A percentile compares a stretch with the other conserved stretches of the same genome.
Conservation (phyloP, 148 eudicot species). For the Diospyros lotus region DNA sequence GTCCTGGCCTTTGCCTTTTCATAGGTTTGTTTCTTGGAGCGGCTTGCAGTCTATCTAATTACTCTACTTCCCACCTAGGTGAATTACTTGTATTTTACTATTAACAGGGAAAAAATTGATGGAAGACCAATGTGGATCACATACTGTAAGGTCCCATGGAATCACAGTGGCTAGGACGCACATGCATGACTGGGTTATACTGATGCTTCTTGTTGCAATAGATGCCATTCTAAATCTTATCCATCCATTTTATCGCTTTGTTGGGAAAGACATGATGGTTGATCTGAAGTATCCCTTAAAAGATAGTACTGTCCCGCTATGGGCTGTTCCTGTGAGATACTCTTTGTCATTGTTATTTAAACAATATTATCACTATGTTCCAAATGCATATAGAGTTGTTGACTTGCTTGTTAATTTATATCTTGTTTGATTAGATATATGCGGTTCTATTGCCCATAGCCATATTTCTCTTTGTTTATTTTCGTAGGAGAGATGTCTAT, state of each 20-base stretch:
- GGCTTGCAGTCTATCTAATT: background rate
- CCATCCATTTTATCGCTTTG: conserved; percentile 42
- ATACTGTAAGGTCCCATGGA: conserved; percentile 45
- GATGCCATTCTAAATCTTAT: conserved; percentile 28
- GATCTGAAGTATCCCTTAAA: conserved; percentile 52
- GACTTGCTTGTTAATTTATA: background rate
- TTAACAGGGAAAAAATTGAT: conserved; percentile 22
- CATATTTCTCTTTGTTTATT: conserved; percentile 34
- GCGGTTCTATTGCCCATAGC: conserved; percentile 38
- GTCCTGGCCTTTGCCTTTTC: background rate
- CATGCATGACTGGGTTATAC: conserved; percentile 45
- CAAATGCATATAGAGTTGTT: background rate
- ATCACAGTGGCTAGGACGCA: conserved; percentile 34
- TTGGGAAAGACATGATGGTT: conserved; percentile 44
- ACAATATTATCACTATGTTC: background rate
- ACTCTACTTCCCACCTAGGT: background rate
- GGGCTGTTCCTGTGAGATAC: conserved; percentile 50
- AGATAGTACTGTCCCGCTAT: conserved; percentile 39
- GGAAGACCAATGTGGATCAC: conserved; percentile 25
- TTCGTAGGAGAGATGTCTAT: conserved; percentile 42
- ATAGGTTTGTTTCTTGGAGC: background rate
- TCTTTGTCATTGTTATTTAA: background rate
- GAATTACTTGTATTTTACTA: background rate
- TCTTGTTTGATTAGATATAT: conserved; percentile 27
- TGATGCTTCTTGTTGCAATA: conserved; percentile 33